A percentile compares a stretch with the other conserved stretches of the same genome.
Evolutionary conservation across 805 yeast genomes (phyloP).

Genomic region (Huiozyma sinensis): DNA sequence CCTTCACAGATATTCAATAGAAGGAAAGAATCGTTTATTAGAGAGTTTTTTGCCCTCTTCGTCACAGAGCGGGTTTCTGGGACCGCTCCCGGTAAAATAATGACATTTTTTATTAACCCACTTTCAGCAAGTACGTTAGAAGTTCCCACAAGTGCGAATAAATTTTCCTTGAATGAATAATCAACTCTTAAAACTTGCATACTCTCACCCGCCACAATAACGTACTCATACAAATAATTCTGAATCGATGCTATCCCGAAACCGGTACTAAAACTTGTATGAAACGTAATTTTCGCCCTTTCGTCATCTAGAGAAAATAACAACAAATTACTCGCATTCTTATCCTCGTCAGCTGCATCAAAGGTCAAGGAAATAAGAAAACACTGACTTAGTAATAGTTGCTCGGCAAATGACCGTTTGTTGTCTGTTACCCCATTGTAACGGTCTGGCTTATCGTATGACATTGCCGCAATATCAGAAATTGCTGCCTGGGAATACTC

Average conservation of each 20-base stretch:
- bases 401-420: slow-evolving; percentile 23
- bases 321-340: slow-evolving; percentile 19
- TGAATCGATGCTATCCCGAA: slow-evolving; percentile 14
- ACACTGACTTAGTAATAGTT: slow-evolving; percentile 28
- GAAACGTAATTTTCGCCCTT: slow-evolving; percentile 23
- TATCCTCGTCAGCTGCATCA: slow-evolving; percentile 22
- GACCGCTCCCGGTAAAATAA: background rate
- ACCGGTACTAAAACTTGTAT: slow-evolving; percentile 13
- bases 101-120: slow-evolving; percentile 10
- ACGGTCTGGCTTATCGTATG: slow-evolving; percentile 4
- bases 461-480: slow-evolving; percentile 12
- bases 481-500: slow-evolving; percentile 14
- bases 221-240: slow-evolving; percentile 20
- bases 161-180: slow-evolving; percentile 28
- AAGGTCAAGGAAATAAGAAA: slow-evolving; percentile 28
- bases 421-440: background rate
- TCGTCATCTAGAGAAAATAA: slow-evolving; percentile 29
- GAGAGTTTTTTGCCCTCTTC: background rate
- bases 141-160: slow-evolving; percentile 19
- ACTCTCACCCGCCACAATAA: slow-evolving; percentile 27
- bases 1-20: slow-evolving; percentile 11
- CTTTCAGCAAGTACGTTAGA: slow-evolving; percentile 14
- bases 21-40: background rate
- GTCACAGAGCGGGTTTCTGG: background rate
- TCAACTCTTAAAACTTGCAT: slow-evolving; percentile 24